Evolutionary conservation across 1,139 yeast genomes (phyloP), one percentile per base, ranked within the genome.

Genomic region (Wickerhamomyces sp.): DNA sequence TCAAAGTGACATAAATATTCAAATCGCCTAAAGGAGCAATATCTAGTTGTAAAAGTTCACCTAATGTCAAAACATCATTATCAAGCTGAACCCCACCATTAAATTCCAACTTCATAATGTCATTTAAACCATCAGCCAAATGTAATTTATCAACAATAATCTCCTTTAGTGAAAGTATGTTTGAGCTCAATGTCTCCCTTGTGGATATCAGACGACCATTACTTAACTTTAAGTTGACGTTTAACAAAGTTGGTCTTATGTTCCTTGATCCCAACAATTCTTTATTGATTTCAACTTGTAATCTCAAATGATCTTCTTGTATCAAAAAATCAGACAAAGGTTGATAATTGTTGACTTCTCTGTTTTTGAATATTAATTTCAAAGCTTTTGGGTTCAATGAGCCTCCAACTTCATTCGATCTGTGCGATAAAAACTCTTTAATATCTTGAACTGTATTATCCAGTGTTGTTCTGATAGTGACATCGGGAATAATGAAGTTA

Each of bases 371-470:
- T 8, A 39, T 46, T 4, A 52, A 27, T 18, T 41, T 49, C n/a
- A 58, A 26, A 4, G 51, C 41, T n/a, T 45, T 32, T 9, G 60
- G 56, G 30, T 48, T 54, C 36, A 57, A 42, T 0, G 27, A 23
- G 0, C 56, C 58, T 2, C 50, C 52, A 6, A 29, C 39, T 1
- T 41, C 43, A 10, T 36, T 39, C 1, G 61, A 56, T 14, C 63
- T 40, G 13, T 45, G 43, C 18, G 55, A 43, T 10, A 60, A 45
- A 2, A 55, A 48, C 33, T 57, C 59, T 34, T 56, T 54, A 10
- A 60, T 27, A 38, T 60, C 64, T 32, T 45, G 50, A 0, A 60
- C 51, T 1, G 61, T 55, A 41, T 59, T 60, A 9, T 54, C 53
- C 10, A 56, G 35, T 0, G 63, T 59, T 3, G 61, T 50, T 15